Base-by-base conservation (phyloP, 495 filamentous ascomycete genomes). In the Xylaria venustula region DNA sequence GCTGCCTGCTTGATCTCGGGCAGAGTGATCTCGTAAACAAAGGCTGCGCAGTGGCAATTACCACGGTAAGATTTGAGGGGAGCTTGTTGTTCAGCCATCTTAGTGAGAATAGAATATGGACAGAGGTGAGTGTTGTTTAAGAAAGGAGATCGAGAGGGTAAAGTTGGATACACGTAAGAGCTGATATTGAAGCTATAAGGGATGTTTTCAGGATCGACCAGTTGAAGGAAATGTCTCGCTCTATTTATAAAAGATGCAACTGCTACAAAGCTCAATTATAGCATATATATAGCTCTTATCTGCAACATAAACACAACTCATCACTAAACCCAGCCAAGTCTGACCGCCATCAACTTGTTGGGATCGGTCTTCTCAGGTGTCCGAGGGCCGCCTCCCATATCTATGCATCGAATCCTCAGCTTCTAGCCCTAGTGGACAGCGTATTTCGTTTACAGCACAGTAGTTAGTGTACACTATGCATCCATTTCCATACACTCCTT, bases 21-120 rank as follows among this genome's bases (percentile, higher is more conserved):
- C 6, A 78, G 8, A 8, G 68, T 66, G 56, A 77, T 55, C 62
- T 76, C 77, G 64, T 76, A 85, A 57, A 81, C 69, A 54, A 79
- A 79, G 40, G 72, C 70, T 2, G 68, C 71, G 69, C 83, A 86
- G 69, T 85, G 82, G 75, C 83, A 86, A 68, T 77, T 84, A 66
- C 80, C 83, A 8, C 79, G 73, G 70, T 84, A 85, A 57, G 75
- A 79, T 62, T 79, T 80, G 55, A 73, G 54, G 26, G 58, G 36
- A 41, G 28, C 52, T 60, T 65, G 40, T 28, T 36, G 40, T 30
- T 52, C 57, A 12, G 57, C 48, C 57, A 60, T 60, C n/a, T 11
- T 44, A 44, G 46, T 20, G 61, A 28, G 54, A 61, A 61, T 44
- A 7, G 15, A 26, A 23, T 14, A 6, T 30, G 15, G 17, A 19